These are phyloP conservation scores for Irpex sp. DNA, from an alignment of 1,284 basidiomycete species.

Conservation along the genomic window DNA sequence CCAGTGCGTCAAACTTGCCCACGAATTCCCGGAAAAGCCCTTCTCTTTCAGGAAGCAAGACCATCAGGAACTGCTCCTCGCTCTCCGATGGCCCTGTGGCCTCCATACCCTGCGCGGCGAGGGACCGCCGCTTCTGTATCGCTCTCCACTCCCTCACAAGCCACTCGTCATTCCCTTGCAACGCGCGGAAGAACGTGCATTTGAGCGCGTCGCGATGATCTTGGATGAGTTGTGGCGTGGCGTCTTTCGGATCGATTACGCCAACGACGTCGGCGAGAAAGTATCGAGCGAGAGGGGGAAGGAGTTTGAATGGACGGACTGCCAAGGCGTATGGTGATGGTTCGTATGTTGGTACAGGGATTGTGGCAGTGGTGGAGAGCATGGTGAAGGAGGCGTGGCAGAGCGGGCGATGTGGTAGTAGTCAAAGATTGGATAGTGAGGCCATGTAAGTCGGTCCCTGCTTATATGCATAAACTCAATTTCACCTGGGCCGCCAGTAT, in stretches of 20 bases:
- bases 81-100: not conserved
- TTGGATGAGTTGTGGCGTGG: not conserved
- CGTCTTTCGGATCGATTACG: not conserved
- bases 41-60: slow-evolving; percentile 5
- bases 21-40: slow-evolving; percentile 3
- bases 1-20: slow-evolving; percentile 5
- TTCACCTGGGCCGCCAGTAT: not conserved
- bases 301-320: slow-evolving; percentile 4
- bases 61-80: not conserved
- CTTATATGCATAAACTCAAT: not conserved
- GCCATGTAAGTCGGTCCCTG: not conserved
- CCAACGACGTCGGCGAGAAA: slow-evolving; percentile 2
- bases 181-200: not conserved
- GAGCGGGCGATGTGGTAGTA: not conserved
- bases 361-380: not conserved
- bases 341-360: slow-evolving; percentile 1
- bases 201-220: not conserved
- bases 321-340: slow-evolving; percentile 5
- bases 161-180: slow-evolving; percentile 4
- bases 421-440: not conserved
- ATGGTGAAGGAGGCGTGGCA: not conserved
- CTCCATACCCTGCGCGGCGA: not conserved
- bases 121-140: not conserved
- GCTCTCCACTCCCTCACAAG: not conserved
- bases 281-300: slow-evolving; percentile 4